Conservation (phyloP, 768 basidiomycete species). For the Tephrocybe rancida region DNA sequence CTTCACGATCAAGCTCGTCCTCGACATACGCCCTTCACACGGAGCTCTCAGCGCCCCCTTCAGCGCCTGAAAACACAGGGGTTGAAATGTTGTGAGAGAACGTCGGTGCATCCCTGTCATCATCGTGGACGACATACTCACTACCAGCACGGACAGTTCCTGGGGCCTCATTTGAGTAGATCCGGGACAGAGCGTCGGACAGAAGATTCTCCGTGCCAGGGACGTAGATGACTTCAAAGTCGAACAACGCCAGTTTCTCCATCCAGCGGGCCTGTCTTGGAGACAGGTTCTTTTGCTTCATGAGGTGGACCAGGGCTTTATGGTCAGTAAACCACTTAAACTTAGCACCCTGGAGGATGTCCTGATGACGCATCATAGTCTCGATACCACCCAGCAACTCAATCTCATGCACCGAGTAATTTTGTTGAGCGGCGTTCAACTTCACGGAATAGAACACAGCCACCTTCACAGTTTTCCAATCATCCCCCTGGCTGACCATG, state of each 20-base stretch:
- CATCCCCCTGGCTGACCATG: background rate
- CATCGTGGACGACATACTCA: background rate
- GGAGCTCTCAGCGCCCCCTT: background rate
- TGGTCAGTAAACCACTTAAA: constrained; percentile 1
- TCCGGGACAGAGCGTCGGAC: background rate
- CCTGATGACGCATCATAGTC: background rate
- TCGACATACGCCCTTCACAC: too few species aligned
- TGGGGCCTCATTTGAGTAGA: background rate
- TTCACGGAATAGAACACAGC: background rate
- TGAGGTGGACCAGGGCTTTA: background rate
- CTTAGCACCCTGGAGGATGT: background rate
- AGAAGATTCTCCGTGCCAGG: background rate
- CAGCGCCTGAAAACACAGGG: background rate
- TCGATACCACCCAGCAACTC: background rate
- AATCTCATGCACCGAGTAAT: background rate
- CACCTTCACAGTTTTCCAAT: background rate
- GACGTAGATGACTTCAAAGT: background rate
- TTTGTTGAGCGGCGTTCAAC: constrained; percentile 1
- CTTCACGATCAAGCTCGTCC: too few species aligned
- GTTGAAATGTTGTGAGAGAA: background rate
- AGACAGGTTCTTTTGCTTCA: background rate
- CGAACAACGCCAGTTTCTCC: background rate
- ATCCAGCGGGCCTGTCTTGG: background rate
- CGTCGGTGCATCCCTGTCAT: background rate
- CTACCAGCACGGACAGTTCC: background rate